A percentile compares a stretch with the other conserved stretches of the same genome.
These are phyloP conservation scores for Bondarzewia mesenterica DNA, from an alignment of 1,284 basidiomycete genomes.

Conservation along the genomic window DNA sequence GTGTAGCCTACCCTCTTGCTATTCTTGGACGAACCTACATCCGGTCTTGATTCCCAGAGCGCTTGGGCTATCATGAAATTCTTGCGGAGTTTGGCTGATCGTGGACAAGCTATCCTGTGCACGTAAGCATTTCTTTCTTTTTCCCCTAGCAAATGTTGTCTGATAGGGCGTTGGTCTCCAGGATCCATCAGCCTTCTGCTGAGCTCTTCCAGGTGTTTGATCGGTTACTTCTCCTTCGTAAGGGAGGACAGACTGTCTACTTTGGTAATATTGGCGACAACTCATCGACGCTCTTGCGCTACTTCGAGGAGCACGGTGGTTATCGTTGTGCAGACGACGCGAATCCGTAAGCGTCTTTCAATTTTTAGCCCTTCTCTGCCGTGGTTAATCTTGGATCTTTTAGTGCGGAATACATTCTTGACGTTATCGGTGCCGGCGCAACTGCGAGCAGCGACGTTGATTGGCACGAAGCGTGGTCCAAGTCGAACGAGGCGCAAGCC, in stretches of 20 bases:
- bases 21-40: conserved; percentile 31
- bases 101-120: conserved; percentile 73
- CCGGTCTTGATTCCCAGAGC: conserved; percentile 3
- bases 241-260: conserved; percentile 72
- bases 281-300: conserved; percentile 48
- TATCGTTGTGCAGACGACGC: conserved; percentile 28
- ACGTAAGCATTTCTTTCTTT: conserved; percentile 26
- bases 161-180: conserved; percentile 3
- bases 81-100: conserved; percentile 73
- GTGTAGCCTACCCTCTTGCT: conserved; percentile 65
- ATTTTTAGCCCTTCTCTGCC: neutral
- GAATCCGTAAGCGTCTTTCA: conserved; percentile 26
- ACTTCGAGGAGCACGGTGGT: conserved; percentile 62
- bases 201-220: conserved; percentile 72
- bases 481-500: conserved; percentile 18
- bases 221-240: conserved; percentile 46
- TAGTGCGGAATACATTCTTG: conserved; percentile 65
- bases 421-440: conserved; percentile 59
- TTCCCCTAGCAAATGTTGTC: neutral
- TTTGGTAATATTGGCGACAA: conserved; percentile 69
- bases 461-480: conserved; percentile 27
- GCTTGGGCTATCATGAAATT: conserved; percentile 21
- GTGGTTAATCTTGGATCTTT: neutral
- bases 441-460: conserved; percentile 24
- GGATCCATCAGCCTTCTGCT: conserved; percentile 61